These are phyloP conservation scores for Termitomyces heimii DNA, from an alignment of 768 basidiomycete genomes.

Conservation along the genomic window DNA sequence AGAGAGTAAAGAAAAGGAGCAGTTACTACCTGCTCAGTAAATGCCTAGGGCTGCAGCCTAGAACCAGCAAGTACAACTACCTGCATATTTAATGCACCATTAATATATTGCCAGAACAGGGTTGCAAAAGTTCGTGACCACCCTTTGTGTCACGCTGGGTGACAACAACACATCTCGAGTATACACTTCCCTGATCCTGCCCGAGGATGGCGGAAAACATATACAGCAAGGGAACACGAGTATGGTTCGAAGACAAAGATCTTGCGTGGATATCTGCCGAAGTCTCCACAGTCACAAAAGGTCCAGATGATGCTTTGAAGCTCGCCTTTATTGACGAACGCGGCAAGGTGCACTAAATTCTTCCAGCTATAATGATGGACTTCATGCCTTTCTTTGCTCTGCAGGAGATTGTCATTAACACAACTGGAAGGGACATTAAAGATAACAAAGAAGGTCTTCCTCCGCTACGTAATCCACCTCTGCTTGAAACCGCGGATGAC, in stretches of 20 bases:
- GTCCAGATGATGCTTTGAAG: conserved; percentile 69
- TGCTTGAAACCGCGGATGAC: conserved; percentile 96
- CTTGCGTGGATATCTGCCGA: conserved; percentile 92
- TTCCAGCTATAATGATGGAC: conserved; percentile 9
- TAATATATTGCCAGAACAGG: too few relatives aligned
- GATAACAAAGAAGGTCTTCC: conserved; percentile 78
- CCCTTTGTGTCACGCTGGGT: not conserved
- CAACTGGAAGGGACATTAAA: conserved; percentile 75
- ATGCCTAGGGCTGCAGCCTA: too few relatives aligned
- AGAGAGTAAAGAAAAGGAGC: too few relatives aligned
- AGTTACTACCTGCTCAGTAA: too few relatives aligned
- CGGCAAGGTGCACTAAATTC: conserved; percentile 61
- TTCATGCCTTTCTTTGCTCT: conserved; percentile 6
- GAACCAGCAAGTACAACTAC: too few relatives aligned
- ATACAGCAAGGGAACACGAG: conserved; percentile 84
- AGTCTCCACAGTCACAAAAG: conserved; percentile 60
- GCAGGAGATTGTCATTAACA: conserved; percentile 76
- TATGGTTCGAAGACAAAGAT: conserved; percentile 94
- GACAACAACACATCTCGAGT: not conserved
- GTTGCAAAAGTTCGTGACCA: not conserved
- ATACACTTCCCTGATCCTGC: conserved; percentile 6
- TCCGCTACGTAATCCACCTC: conserved; percentile 92
- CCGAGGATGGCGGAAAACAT: conserved; percentile 80
- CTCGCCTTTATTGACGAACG: conserved; percentile 87
- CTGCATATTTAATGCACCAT: too few relatives aligned